Conservation (phyloP, 1,139 yeast genomes). For the Lodderomyces metapsilosis region DNA sequence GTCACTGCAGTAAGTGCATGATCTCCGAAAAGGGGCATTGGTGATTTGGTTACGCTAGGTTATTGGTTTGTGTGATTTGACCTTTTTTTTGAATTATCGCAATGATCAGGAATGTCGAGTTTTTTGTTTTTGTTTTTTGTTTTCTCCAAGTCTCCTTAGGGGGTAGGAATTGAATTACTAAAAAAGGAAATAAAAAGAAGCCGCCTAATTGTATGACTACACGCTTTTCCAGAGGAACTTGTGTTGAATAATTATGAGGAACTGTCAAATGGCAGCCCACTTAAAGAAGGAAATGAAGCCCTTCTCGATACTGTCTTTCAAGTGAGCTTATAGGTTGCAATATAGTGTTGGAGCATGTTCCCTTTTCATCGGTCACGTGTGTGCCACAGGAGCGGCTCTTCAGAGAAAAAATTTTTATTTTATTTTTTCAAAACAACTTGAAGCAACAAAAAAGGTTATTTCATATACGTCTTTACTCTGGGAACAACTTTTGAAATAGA, state of each 20-base stretch:
- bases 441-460: background rate
- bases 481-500: background rate
- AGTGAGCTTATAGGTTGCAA: no score
- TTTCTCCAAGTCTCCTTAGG: background rate
- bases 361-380: background rate
- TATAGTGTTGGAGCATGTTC: no score
- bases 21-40: slow-evolving; percentile 47
- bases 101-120: slow-evolving; percentile 1
- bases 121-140: no score
- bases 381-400: background rate
- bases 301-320: no score
- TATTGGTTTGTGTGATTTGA: background rate
- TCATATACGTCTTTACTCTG: no score
- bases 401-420: background rate
- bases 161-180: background rate
- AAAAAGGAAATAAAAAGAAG: background rate
- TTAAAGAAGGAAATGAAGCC: no score
- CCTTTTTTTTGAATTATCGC: no score
- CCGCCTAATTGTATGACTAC: background rate
- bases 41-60: background rate
- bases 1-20: slow-evolving; percentile 43
- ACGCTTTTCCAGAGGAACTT: no score
- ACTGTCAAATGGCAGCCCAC: no score
- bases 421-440: slow-evolving; percentile 1
- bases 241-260: no score